Base-by-base conservation (phyloP, 2,329 filamentous ascomycete genomes). In the Zelopaecilomyces penicillatus region DNA sequence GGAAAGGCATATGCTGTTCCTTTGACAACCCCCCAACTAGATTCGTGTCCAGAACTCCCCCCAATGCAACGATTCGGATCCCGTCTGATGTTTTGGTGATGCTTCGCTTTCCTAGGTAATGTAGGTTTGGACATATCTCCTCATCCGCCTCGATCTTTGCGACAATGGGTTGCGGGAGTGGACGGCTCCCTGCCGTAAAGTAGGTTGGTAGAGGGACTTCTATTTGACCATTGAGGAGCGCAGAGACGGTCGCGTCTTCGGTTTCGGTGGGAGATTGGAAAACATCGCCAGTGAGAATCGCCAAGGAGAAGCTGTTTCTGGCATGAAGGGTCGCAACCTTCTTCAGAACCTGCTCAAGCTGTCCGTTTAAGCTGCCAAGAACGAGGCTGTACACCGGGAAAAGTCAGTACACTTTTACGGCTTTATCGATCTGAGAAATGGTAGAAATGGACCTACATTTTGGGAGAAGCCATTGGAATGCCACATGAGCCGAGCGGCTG, bases 51-150 rank as follows among this genome's bases (percentile, higher is more conserved):
- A 88, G 67, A 31, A 74, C 70, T 0, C 93, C 93, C 28, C 91
- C 91, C 0, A 98, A 73, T 1, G 86, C 74, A n/a, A 91, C 87
- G 50, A 98, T 89, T 41, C 85, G 82, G 38, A 97, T 73, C 1
- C 90, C 91, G 52, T 96, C 90, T 0, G 86, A 84, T 0, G 91
- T 97, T 62, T 93, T 97, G 42, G 88, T 84, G 10, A 84, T 82
- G 49, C 86, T 87, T 56, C 88, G 83, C 64, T 93, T 94, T 46
- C 87, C 90, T 1, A 98, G 77, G 57, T 85, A 95, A 65, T 87
- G 87, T 8, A 98, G 76, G 60, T 98, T 97, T n/a, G 83, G 76
- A 61, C 89, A 95, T 12, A 98, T 75, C 54, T 83, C 79, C 57
- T 82, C 83, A 50, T 85, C 79, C 31, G 76, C 75, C 58, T 87